A percentile compares a stretch with the other conserved stretches of the same genome.
Evolutionary conservation across 148 eudicot genomes (phyloP).

Genomic region (Simmondsia chinensis): DNA sequence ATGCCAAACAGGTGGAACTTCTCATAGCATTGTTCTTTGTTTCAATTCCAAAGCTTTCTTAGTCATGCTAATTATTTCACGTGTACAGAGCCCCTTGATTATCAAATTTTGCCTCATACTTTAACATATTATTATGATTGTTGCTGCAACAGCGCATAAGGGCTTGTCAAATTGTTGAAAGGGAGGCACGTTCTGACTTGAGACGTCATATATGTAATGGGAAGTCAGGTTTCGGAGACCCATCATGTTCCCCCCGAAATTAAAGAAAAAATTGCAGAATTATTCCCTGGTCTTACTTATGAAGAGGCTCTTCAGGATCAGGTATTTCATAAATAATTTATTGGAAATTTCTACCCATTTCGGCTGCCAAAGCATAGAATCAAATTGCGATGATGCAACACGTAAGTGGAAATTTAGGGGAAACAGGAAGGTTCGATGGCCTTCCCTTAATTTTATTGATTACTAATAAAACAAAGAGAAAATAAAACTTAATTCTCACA

Average conservation of each 20-base stretch:
- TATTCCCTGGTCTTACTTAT: constrained; percentile 52
- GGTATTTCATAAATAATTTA: constrained; percentile 23
- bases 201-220: constrained; percentile 17
- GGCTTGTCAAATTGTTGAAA: constrained; percentile 1
- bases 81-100: no score
- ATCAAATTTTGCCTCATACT: not conserved
- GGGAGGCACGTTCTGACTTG: not conserved
- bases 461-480: no score
- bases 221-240: constrained; percentile 22
- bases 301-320: constrained; percentile 74
- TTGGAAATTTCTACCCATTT: not conserved
- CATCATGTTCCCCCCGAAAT: constrained; percentile 36
- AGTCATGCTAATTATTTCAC: not conserved
- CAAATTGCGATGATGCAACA: no score
- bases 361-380: no score
- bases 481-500: no score
- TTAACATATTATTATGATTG: not conserved
- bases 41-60: no score
- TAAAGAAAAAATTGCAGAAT: constrained; percentile 33
- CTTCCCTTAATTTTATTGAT: no score
- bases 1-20: no score
- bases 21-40: no score
- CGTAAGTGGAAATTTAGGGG: no score
- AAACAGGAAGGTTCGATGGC: no score
- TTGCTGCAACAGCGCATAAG: not conserved